Base-by-base conservation (phyloP, 2,329 filamentous ascomycete genomes). In the Nemania sp. region DNA sequence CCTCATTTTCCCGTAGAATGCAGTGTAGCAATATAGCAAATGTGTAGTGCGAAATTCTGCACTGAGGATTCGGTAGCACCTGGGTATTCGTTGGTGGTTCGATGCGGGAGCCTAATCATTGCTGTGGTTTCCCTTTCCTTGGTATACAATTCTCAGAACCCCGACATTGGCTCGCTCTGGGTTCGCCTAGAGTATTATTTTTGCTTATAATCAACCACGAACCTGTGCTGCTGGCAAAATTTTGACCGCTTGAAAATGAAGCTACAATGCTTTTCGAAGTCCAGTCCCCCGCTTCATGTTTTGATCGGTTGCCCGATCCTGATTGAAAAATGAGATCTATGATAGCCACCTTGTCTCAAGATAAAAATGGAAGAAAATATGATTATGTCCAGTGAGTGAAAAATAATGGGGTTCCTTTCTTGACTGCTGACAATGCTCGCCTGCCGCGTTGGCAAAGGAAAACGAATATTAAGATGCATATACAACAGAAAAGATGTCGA, bases 271-370 rank as follows among this genome's bases (percentile, higher is more conserved):
- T 51, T 57, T 57, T 54, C 45, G 48, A 40, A 31, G 51, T 51
- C 52, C 44, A 44, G 46, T 39, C 37, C 40, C 51, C 44, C 37
- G 52, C 49, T 40, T 44, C 34, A 56, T 52, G 52, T 46, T 44
- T 48, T 57, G 55, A 47, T 64, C 65, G 63, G 64, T 67, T 64
- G 65, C 63, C 63, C 64, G 63, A 62, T 63, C 63, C 63, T 63
- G 63, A 62, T 63, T 65, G 60, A 49, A 52, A 66, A 62, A 51
- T 56, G 49, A 58, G 39, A 62, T 62, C 53, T 62, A 60, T 60
- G 41, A 48, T 52, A 31, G 22, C 48, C 54, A 34, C 50, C 47
- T 28, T 60, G 40, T 52, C 44, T 47, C 43, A 24, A 24, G 17
- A 51, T 15, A 52, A 26, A 42, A 54, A 22, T 37, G 45, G 48